Percentiles rank a stretch among this genome's conserved stretches.
These are phyloP conservation scores for Gonium pectorale DNA, from an alignment of 139 green algal genomes.

Conservation along the genomic window DNA sequence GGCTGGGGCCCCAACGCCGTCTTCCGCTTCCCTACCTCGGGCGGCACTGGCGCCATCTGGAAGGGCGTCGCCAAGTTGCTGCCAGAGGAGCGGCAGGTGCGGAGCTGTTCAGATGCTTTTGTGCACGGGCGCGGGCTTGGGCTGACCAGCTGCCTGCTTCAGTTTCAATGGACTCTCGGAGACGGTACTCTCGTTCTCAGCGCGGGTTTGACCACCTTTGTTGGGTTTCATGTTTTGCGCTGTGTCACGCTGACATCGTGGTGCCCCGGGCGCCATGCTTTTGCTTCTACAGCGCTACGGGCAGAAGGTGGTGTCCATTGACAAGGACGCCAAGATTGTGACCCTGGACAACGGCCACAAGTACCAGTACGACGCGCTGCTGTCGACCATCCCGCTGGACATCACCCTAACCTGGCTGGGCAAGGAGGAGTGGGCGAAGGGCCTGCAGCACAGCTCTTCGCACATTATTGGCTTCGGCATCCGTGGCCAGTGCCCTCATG, in stretches of 20 bases:
- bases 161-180: no score
- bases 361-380: slow-evolving; percentile 72
- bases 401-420: slow-evolving; percentile 77
- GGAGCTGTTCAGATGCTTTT: background rate
- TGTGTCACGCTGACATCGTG: no score
- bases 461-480: slow-evolving; percentile 90
- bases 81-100: slow-evolving; percentile 78
- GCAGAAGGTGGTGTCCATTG: slow-evolving; percentile 70
- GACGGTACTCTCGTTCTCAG: no score
- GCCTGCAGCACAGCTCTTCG: slow-evolving; percentile 80
- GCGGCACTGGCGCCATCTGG: slow-evolving; percentile 93
- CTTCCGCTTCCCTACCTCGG: slow-evolving; percentile 89
- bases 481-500: slow-evolving; percentile 79
- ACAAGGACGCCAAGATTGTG: slow-evolving; percentile 78
- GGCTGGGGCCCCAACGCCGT: slow-evolving; percentile 93
- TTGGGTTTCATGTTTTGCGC: no score
- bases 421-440: slow-evolving; percentile 74
- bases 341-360: slow-evolving; percentile 61
- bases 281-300: slow-evolving; percentile 74
- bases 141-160: no score
- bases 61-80: slow-evolving; percentile 87
- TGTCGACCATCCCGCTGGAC: slow-evolving; percentile 90
- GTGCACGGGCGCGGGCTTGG: no score
- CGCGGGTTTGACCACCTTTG: no score
- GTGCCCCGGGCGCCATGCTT: no score